Evolutionary conservation across 768 basidiomycete species (phyloP), one percentile per base, ranked within the genome.

Genomic region (Boletellus ananiceps): DNA sequence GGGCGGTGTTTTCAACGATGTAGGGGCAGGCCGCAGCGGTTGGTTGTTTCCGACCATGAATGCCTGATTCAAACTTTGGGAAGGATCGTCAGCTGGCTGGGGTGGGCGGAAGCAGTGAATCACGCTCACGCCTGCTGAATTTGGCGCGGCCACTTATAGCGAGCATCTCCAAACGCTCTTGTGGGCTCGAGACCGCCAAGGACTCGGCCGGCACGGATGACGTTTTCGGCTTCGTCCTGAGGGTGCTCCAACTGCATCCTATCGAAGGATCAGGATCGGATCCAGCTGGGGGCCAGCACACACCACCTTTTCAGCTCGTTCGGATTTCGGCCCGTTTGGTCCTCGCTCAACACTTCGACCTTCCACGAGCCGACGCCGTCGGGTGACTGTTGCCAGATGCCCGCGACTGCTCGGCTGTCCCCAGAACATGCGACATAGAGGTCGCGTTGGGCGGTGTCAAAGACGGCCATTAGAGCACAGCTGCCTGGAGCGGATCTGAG

Each of bases 351-450:
- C n/a, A 90, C 90, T 64, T 96, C 92, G 27, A 93, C 87, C 40
- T 84, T 80, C 96, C 96, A 99, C 45, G 74, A 76, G 11, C 89
- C 89, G 45, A 75, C 71, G 4, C 82, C 84, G 54, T 83, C 79
- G 3, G 65, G 68, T 4, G 76, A 76, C 44, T 81, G 77, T 54
- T 90, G 84, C 87, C 89, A 94, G 33, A 91, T 79, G 16, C 96
- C 96, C 18, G 95, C 94, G 6, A 99, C 93, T 12, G 96, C 96
- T 41, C 96, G 81, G 62, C 90, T 88, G 64, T 99, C 96, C 0
- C 96, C 96, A 5, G 93, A 85, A 57, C 84, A 84, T 8, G 95
- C 95, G 31, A 98, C 82, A 59, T 96, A 95, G 23, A 98, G 66
- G 62, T 93, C 83, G 39, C 76, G 79, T 51, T 86, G 78, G 6